Conservation (phyloP, 345 rosid species). For the Limnanthes douglasii region DNA sequence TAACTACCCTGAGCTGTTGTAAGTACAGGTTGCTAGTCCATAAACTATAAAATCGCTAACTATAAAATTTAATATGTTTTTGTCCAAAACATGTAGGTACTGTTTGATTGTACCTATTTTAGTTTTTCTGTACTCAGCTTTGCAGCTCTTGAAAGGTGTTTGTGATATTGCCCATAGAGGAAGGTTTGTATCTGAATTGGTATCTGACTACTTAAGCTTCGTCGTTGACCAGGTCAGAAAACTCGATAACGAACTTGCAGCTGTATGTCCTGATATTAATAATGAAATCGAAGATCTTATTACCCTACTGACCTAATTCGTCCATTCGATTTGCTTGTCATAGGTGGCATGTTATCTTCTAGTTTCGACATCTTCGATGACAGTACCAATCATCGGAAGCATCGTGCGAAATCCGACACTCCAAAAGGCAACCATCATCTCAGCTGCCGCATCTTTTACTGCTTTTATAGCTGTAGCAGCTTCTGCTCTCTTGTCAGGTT, state of each 20-base stretch:
- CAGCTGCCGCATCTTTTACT: constrained; percentile 21
- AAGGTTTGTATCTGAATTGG: constrained; percentile 27
- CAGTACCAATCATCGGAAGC: constrained; percentile 14
- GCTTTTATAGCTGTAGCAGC: constrained; percentile 16
- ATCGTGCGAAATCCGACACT: constrained; percentile 10
- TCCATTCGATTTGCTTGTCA: too few species aligned
- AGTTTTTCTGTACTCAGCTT: constrained; percentile 29
- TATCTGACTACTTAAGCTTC: constrained; percentile 36
- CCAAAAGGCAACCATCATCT: constrained; percentile 18
- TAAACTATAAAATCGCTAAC: background rate
- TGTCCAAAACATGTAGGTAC: constrained; percentile 16
- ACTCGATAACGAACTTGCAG: background rate
- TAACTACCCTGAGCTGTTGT: constrained; percentile 20
- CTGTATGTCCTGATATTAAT: background rate
- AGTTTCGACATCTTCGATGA: constrained; percentile 32
- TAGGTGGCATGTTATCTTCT: constrained; percentile 40
- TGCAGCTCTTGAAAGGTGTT: constrained; percentile 38
- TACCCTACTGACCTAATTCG: too few species aligned
- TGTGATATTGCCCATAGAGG: constrained; percentile 37
- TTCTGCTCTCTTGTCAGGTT: constrained; percentile 33
- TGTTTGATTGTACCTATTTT: constrained; percentile 23
- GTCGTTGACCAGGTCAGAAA: constrained; percentile 31
- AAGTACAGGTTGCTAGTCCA: constrained; percentile 6
- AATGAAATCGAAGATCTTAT: constrained; percentile 4
- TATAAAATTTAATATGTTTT: background rate